Percentiles rank a stretch among this genome's conserved stretches.
These are phyloP conservation scores for Trichoderma afroharzianum DNA, from an alignment of 2,329 filamentous ascomycete genomes.

Conservation along the genomic window DNA sequence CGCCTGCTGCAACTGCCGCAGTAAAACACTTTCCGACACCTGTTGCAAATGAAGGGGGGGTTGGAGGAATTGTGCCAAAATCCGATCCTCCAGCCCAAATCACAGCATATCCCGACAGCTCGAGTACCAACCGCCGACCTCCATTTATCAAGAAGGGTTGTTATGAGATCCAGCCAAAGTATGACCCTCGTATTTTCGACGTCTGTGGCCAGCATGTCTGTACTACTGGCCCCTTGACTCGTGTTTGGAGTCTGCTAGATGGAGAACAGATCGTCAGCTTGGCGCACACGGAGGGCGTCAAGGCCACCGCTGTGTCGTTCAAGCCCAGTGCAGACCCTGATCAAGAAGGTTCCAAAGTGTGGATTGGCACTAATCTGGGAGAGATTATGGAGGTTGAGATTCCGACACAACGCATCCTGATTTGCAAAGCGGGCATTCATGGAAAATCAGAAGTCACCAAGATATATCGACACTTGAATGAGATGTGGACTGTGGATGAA, in stretches of 20 bases:
- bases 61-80: slow-evolving; percentile 25
- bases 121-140: slow-evolving; percentile 77
- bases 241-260: slow-evolving; percentile 81
- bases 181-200: slow-evolving; percentile 82
- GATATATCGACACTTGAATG: slow-evolving; percentile 80
- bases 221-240: slow-evolving; percentile 80
- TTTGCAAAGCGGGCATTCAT: slow-evolving; percentile 68
- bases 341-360: slow-evolving; percentile 76
- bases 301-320: slow-evolving; percentile 77
- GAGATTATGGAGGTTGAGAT: slow-evolving; percentile 90
- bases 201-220: slow-evolving; percentile 85
- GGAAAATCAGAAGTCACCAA: slow-evolving; percentile 74
- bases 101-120: slow-evolving; percentile 76
- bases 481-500: slow-evolving; percentile 93
- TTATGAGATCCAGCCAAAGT: slow-evolving; percentile 77
- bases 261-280: slow-evolving; percentile 79
- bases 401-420: slow-evolving; percentile 64
- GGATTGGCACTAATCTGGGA: slow-evolving; percentile 85
- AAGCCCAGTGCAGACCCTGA: slow-evolving; percentile 75
- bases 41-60: slow-evolving; percentile 20
- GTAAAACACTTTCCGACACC: slow-evolving; percentile 19
- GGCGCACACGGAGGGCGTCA: slow-evolving; percentile 79
- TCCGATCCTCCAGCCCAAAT: slow-evolving; percentile 47
- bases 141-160: slow-evolving; percentile 69
- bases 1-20: slow-evolving; percentile 20